These are phyloP conservation scores for Sphaerosporella brunnea DNA, from an alignment of 495 filamentous ascomycete species.

Conservation along the genomic window DNA sequence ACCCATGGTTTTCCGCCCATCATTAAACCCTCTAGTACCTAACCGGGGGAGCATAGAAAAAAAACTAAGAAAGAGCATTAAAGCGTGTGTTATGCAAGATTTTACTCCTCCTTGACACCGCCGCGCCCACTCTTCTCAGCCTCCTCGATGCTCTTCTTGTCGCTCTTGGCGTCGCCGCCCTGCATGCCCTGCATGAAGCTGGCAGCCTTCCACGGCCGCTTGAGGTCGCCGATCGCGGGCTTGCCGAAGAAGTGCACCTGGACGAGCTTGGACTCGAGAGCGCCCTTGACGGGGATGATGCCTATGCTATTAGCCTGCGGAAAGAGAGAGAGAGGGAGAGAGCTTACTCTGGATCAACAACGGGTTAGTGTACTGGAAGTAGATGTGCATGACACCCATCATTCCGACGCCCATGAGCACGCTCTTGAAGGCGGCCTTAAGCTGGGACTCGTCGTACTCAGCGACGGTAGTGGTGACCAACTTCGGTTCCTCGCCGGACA, in stretches of 20 bases:
- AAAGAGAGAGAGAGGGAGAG: background rate
- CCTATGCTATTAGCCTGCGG: slow-evolving; percentile 23
- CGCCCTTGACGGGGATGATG: slow-evolving; percentile 92
- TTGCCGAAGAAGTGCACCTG: slow-evolving; percentile 88
- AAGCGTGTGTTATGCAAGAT: no score
- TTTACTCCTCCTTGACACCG: slow-evolving; percentile 81
- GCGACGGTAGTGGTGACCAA: slow-evolving; percentile 88
- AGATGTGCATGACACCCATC: slow-evolving; percentile 97
- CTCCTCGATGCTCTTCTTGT: slow-evolving; percentile 85
- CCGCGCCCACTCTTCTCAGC: slow-evolving; percentile 74
- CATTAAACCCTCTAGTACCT: no score
- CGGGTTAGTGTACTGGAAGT: slow-evolving; percentile 98
- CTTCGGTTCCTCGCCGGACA: slow-evolving; percentile 79
- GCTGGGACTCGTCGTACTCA: slow-evolving; percentile 75
- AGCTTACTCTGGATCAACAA: slow-evolving; percentile 68
- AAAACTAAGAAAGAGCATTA: no score
- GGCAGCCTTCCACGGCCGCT: slow-evolving; percentile 81
- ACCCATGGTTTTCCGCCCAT: no score
- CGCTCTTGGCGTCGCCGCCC: slow-evolving; percentile 61
- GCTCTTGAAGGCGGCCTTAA: slow-evolving; percentile 62
- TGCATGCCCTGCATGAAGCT: slow-evolving; percentile 60
- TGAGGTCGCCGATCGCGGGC: slow-evolving; percentile 78
- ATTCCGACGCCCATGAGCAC: slow-evolving; percentile 91
- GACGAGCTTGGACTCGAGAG: slow-evolving; percentile 79
- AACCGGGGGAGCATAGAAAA: no score